A percentile compares a stretch with the other conserved stretches of the same genome.
These are phyloP conservation scores for Lablab purpureus DNA, from an alignment of 306 rosid species.

Conservation along the genomic window DNA sequence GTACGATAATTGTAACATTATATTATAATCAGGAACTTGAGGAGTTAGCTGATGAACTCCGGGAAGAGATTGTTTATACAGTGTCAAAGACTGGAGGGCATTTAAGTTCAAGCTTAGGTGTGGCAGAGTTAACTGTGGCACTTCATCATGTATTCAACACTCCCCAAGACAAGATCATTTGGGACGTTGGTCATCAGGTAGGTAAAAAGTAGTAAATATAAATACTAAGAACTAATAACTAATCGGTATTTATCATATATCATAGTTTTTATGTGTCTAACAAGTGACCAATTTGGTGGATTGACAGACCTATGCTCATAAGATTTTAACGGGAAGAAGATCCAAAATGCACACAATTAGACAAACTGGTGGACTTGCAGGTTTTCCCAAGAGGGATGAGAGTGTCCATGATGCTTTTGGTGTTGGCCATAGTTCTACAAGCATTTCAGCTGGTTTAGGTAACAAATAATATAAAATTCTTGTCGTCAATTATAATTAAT, in stretches of 20 bases:
- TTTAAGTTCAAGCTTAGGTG: slow-evolving; percentile 77
- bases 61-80: slow-evolving; percentile 63
- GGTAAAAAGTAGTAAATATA: slow-evolving; percentile 33
- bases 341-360: slow-evolving; percentile 72
- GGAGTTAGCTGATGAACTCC: slow-evolving; percentile 56
- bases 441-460: slow-evolving; percentile 79
- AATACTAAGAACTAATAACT: no score
- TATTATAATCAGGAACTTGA: slow-evolving; percentile 56
- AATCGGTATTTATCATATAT: background rate
- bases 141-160: slow-evolving; percentile 70
- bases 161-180: slow-evolving; percentile 73
- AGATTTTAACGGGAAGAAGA: slow-evolving; percentile 77
- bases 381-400: slow-evolving; percentile 76
- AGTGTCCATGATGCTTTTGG: slow-evolving; percentile 74
- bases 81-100: slow-evolving; percentile 72
- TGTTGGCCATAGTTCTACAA: slow-evolving; percentile 73
- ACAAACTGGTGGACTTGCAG: slow-evolving; percentile 69
- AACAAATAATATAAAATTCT: background rate
- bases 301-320: slow-evolving; percentile 69
- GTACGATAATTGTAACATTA: background rate
- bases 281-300: background rate
- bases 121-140: slow-evolving; percentile 70
- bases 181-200: slow-evolving; percentile 88
- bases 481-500: no score
- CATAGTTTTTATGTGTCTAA: background rate